A percentile compares a stretch with the other conserved stretches of the same genome.
phyloP scores from a whole-genome alignment of 176 grass and related monocot species.

The Tillandsia fasciculata region DNA sequence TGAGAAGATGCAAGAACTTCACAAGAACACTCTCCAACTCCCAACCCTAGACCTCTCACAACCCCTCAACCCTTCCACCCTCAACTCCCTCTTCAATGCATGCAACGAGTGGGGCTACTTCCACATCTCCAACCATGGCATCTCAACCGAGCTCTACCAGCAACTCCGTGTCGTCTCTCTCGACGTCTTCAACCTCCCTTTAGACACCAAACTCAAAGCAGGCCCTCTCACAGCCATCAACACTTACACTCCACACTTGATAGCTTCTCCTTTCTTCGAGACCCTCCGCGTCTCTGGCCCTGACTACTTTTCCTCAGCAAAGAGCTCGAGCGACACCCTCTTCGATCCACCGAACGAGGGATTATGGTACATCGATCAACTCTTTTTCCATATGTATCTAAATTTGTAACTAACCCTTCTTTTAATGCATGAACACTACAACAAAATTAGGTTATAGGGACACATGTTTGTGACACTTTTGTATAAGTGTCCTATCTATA shows the following conservation, averaged over 20 bases:
- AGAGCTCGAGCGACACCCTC: background rate
- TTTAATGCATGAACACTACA: background rate
- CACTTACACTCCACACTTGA: slow-evolving; percentile 15
- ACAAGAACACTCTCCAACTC: slow-evolving; percentile 1
- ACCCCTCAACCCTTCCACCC: background rate
- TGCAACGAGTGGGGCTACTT: slow-evolving; percentile 10
- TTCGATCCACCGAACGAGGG: background rate
- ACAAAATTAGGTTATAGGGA: too few species aligned
- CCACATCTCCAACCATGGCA: slow-evolving; percentile 15
- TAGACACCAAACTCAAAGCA: slow-evolving; percentile 6
- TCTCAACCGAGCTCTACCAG: background rate
- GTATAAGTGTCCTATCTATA: too few species aligned
- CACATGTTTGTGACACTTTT: too few species aligned
- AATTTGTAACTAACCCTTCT: background rate
- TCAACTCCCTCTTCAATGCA: slow-evolving; percentile 4
- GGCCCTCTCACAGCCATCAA: background rate
- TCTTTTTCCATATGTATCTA: background rate
- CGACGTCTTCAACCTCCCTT: slow-evolving; percentile 7
- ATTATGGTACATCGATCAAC: background rate
- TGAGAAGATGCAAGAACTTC: background rate
- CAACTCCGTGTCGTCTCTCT: background rate
- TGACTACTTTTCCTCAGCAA: slow-evolving; percentile 3
- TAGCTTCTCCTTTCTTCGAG: slow-evolving; percentile 13
- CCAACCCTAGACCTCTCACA: background rate
- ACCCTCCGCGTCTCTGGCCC: slow-evolving; percentile 9